Conservation (phyloP, 1,284 basidiomycete genomes). For the Inonotus obliquus region DNA sequence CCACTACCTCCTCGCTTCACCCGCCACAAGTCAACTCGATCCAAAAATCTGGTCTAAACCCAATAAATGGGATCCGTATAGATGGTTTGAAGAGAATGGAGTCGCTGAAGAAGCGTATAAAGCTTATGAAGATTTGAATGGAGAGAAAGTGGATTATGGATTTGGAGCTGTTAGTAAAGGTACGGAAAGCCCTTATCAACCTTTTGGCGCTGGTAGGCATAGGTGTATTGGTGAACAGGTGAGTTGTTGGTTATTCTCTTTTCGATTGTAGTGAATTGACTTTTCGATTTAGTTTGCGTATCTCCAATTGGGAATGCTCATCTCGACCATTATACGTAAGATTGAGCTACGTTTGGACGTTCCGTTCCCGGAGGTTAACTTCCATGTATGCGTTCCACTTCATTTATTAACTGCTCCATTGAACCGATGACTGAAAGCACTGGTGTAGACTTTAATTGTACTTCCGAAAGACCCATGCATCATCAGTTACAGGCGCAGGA, state of each 20-base stretch:
- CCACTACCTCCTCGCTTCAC: constrained; percentile 86
- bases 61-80: constrained; percentile 68
- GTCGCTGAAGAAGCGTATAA: constrained; percentile 73
- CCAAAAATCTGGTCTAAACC: constrained; percentile 78
- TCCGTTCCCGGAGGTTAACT: constrained; percentile 80
- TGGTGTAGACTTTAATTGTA: constrained; percentile 61
- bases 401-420: not conserved
- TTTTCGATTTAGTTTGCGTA: constrained; percentile 77
- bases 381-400: constrained; percentile 49
- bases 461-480: constrained; percentile 52
- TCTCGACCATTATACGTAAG: constrained; percentile 74
- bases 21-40: constrained; percentile 87
- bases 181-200: constrained; percentile 88
- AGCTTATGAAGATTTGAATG: constrained; percentile 65
- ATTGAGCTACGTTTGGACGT: constrained; percentile 70
- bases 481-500: constrained; percentile 40
- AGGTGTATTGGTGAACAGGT: constrained; percentile 93
- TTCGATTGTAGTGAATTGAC: constrained; percentile 16
- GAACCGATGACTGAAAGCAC: not conserved
- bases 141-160: constrained; percentile 92
- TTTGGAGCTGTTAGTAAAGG: constrained; percentile 93
- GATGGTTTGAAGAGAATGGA: constrained; percentile 82
- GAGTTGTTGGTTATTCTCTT: constrained; percentile 22
- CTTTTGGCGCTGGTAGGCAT: constrained; percentile 94
- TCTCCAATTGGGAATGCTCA: constrained; percentile 84